phyloP scores from a whole-genome alignment of 2,329 filamentous ascomycete genomes.

The Ceratocystis destructans region DNA sequence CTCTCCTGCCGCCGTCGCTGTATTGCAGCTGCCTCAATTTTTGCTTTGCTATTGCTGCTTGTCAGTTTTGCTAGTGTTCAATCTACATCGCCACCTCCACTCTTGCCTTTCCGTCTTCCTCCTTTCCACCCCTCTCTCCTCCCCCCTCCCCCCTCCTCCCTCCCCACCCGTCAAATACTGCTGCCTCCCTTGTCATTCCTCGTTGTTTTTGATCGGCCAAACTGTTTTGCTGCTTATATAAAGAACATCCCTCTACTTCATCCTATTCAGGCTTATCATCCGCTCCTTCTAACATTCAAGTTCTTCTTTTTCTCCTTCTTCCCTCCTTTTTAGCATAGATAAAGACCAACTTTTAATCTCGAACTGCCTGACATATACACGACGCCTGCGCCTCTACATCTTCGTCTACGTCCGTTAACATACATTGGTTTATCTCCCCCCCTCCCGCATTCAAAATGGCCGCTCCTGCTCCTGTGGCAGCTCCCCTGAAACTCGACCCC shows the following conservation, averaged over 20 bases:
- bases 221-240: not conserved
- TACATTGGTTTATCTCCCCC: not conserved
- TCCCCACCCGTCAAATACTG: not conserved
- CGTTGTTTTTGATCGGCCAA: not conserved
- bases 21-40: not conserved
- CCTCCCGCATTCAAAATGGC: conserved; percentile 14
- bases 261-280: not conserved
- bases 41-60: not conserved
- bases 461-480: conserved; percentile 13
- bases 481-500: conserved; percentile 49
- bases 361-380: conserved; percentile 3
- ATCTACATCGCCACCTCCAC: not conserved
- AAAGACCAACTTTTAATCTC: not conserved
- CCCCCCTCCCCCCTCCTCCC: not conserved
- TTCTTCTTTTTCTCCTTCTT: not conserved
- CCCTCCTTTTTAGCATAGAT: not conserved
- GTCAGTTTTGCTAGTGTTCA: not conserved
- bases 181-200: not conserved
- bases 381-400: not conserved
- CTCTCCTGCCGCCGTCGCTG: not conserved
- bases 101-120: not conserved
- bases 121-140: not conserved
- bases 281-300: not conserved
- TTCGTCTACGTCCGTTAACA: not conserved
- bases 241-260: not conserved